Conservation (phyloP, 345 rosid species). For the Schrenkiella parvula region DNA sequence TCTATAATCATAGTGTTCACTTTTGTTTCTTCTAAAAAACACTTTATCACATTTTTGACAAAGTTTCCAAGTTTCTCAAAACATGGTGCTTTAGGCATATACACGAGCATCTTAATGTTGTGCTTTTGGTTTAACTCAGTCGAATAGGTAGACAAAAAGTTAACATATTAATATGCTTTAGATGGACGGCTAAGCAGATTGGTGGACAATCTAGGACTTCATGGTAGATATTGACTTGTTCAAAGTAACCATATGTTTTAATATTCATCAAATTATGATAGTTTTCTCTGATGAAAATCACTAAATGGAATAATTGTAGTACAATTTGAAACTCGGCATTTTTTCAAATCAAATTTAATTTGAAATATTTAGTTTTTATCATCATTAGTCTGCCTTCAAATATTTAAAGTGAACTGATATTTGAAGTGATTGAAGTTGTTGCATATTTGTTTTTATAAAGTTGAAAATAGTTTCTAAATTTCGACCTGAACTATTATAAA, state of each 20-base stretch:
- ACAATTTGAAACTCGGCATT: neutral
- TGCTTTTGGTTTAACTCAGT: neutral
- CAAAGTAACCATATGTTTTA: neutral
- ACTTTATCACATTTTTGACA: neutral
- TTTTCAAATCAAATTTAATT: neutral
- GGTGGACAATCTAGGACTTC: neutral
- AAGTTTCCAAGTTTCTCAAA: neutral
- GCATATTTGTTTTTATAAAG: neutral
- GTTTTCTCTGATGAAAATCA: neutral
- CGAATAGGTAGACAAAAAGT: neutral
- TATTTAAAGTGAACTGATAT: neutral
- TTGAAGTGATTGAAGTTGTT: neutral
- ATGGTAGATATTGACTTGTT: neutral
- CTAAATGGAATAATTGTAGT: neutral
- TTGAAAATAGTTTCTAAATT: neutral
- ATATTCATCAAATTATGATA: neutral
- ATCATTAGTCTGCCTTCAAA: neutral
- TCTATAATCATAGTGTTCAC: neutral
- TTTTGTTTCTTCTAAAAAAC: neutral
- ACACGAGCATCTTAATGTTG: neutral
- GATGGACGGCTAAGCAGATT: neutral
- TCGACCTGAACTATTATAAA: neutral
- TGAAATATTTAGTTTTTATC: neutral
- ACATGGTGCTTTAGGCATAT: neutral
- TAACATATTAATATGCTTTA: neutral